Percentiles rank a stretch among this genome's conserved stretches.
Conservation (phyloP, 1,139 yeast species). For the Zygosaccharomyces sapae region DNA sequence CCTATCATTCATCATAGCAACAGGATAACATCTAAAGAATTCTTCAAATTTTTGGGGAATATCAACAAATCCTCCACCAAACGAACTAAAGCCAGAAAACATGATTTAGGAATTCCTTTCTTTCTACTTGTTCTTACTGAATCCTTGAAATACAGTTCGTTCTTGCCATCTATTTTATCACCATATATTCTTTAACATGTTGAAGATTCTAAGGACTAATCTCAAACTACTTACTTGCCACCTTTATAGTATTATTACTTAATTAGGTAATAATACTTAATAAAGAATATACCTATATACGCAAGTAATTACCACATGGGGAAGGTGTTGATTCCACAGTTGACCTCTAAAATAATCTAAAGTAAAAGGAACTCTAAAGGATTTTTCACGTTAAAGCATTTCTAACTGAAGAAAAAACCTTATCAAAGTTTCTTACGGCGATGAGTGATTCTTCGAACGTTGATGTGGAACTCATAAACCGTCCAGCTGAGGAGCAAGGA, state of each 20-base stretch:
- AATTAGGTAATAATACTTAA: background rate
- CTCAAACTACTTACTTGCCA: background rate
- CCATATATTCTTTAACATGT: background rate
- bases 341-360: background rate
- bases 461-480: conserved; percentile 14
- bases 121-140: background rate
- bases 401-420: background rate
- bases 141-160: background rate
- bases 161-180: background rate
- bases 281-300: background rate
- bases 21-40: conserved; percentile 86
- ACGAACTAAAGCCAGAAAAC: conserved; percentile 40
- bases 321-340: background rate
- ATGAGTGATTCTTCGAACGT: conserved; percentile 8
- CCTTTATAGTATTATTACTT: background rate
- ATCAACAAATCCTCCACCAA: conserved; percentile 29
- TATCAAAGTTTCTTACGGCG: background rate
- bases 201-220: background rate
- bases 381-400: background rate
- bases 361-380: background rate
- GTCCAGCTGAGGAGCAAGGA: conserved; percentile 17
- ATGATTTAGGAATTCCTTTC: conserved; percentile 6
- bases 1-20: conserved; percentile 83
- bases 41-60: conserved; percentile 57
- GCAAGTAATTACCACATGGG: background rate